Evolutionary conservation across 176 grass and related monocot species (phyloP).

Genomic region (Miscanthus lutarioriparius): DNA sequence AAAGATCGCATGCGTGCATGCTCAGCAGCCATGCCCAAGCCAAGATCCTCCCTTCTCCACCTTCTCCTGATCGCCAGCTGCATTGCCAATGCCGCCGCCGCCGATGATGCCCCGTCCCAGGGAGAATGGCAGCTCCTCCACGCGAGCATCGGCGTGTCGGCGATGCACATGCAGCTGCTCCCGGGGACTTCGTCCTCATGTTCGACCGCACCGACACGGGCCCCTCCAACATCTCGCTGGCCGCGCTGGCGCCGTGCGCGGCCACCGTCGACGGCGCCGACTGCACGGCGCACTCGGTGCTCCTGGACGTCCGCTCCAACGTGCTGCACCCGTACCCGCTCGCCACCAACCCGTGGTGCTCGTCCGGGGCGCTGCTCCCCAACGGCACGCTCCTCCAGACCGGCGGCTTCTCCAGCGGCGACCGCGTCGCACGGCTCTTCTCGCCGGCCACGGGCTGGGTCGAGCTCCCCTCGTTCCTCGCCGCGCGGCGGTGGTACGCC

Average conservation of each 20-base stretch:
- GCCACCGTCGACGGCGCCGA: constrained; percentile 18
- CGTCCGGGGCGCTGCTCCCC: constrained; percentile 72
- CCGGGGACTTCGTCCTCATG: constrained; percentile 66
- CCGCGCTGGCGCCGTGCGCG: constrained; percentile 14
- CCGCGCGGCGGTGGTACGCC: constrained; percentile 67
- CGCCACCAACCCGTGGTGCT: constrained; percentile 83
- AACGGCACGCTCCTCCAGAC: constrained; percentile 81
- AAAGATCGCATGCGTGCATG: constrained; percentile 8
- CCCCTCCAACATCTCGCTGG: constrained; percentile 69
- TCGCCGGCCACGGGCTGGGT: constrained; percentile 54
- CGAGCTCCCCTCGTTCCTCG: constrained; percentile 43
- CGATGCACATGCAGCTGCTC: constrained; percentile 93
- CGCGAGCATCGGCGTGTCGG: constrained; percentile 67
- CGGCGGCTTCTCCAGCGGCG: constrained; percentile 71
- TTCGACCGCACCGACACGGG: constrained; percentile 82
- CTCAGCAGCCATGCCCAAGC: constrained; percentile 19
- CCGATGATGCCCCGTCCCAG: not conserved
- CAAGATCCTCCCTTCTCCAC: not conserved
- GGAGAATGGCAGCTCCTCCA: no score
- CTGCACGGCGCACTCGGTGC: constrained; percentile 80
- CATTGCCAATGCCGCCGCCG: not conserved
- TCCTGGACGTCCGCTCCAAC: constrained; percentile 22
- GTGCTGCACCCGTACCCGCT: constrained; percentile 52
- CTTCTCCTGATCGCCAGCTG: not conserved
- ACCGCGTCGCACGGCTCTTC: constrained; percentile 67